Percentiles rank a stretch among this genome's conserved stretches.
Conservation (phyloP, 2,329 filamentous ascomycete genomes). For the Ophiostoma sp. region DNA sequence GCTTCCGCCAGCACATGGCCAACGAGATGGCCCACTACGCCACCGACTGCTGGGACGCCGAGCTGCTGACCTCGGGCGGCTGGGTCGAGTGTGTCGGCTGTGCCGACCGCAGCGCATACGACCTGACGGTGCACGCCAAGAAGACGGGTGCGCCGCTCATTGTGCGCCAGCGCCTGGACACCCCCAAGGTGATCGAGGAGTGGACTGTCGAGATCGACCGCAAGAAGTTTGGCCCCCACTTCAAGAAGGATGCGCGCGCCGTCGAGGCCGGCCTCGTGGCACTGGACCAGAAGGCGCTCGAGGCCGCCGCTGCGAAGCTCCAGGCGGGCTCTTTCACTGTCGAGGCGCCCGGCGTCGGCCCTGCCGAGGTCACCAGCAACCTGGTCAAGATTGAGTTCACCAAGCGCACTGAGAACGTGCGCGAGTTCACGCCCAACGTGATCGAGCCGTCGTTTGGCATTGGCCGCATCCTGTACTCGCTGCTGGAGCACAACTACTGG, state of each 20-base stretch:
- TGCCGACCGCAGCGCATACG: conserved; percentile 82
- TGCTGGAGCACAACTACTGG: conserved; percentile 97
- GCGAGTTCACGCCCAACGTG: conserved; percentile 91
- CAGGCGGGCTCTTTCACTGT: conserved; percentile 66
- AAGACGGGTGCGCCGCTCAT: conserved; percentile 82
- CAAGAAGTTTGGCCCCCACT: conserved; percentile 91
- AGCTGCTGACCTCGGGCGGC: conserved; percentile 83
- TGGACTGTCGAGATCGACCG: conserved; percentile 84
- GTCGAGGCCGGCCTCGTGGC: conserved; percentile 74
- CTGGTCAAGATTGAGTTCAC: conserved; percentile 78
- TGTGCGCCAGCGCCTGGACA: conserved; percentile 73
- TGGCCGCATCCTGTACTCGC: conserved; percentile 83
- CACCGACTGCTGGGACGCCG: conserved; percentile 95
- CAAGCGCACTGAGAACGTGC: conserved; percentile 72
- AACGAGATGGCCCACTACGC: conserved; percentile 83
- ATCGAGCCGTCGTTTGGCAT: conserved; percentile 98
- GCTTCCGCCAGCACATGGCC: conserved; percentile 94
- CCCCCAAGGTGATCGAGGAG: conserved; percentile 75
- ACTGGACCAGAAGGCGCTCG: conserved; percentile 73
- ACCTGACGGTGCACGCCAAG: conserved; percentile 85
- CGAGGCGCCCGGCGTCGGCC: conserved; percentile 60
- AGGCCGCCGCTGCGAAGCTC: conserved; percentile 70
- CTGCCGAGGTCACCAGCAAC: conserved; percentile 69
- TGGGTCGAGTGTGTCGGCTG: conserved; percentile 99
- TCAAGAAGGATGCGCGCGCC: conserved; percentile 88